A percentile compares a stretch with the other conserved stretches of the same genome.
These are phyloP conservation scores for Gracilaria gracilis DNA, from an alignment of 23 red algal genomes.

Conservation along the genomic window DNA sequence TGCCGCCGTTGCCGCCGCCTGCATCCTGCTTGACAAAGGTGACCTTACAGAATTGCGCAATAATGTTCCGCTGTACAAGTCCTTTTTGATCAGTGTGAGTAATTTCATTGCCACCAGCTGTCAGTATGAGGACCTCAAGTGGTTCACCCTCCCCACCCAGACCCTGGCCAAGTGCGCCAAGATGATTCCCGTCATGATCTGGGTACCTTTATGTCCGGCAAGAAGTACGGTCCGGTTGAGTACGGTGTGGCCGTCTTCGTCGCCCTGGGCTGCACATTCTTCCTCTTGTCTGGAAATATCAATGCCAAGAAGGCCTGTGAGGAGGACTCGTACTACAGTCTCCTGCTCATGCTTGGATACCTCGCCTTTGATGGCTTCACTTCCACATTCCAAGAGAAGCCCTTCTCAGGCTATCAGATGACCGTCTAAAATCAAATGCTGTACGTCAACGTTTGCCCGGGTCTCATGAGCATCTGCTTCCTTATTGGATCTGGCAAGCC, in stretches of 20 bases:
- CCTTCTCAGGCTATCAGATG: slow-evolving; percentile 88
- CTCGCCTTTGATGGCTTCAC: slow-evolving; percentile 97
- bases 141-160: slow-evolving; percentile 94
- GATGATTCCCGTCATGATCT: slow-evolving; percentile 97
- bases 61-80: slow-evolving; percentile 93
- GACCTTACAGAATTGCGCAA: slow-evolving; percentile 67
- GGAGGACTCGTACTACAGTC: slow-evolving; percentile 73
- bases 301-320: slow-evolving; percentile 73
- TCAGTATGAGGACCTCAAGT: slow-evolving; percentile 94
- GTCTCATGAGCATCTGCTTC: slow-evolving; percentile 70
- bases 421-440: slow-evolving; percentile 98
- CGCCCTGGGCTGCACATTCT: slow-evolving; percentile 88
- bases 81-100: slow-evolving; percentile 79
- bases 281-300: slow-evolving; percentile 87
- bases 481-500: slow-evolving; percentile 63
- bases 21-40: slow-evolving; percentile 64
- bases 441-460: slow-evolving; percentile 90
- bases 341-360: slow-evolving; percentile 93
- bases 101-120: slow-evolving; percentile 94
- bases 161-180: slow-evolving; percentile 95
- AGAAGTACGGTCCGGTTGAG: slow-evolving; percentile 77
- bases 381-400: slow-evolving; percentile 97
- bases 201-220: slow-evolving; percentile 88
- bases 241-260: slow-evolving; percentile 89
- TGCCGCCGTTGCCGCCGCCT: slow-evolving; percentile 75